Evolutionary conservation across 2,329 filamentous ascomycete species (phyloP).

Genomic region (Gaeumannomyces tritici): DNA sequence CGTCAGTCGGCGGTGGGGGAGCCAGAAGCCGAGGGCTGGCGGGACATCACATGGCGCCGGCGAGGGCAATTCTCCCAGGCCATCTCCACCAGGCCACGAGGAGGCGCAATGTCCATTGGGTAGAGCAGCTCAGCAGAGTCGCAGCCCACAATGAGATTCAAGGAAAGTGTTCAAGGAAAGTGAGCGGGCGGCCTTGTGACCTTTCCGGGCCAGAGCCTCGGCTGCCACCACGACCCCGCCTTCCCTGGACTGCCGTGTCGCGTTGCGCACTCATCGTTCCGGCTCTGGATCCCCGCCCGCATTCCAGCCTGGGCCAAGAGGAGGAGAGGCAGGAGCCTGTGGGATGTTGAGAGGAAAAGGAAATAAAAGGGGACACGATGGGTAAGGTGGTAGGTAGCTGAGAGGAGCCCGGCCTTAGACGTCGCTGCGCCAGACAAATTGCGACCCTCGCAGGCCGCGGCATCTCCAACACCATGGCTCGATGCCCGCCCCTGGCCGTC

Average conservation of each 20-base stretch:
- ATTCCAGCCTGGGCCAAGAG: neutral
- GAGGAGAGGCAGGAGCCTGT: neutral
- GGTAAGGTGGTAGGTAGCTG: no score
- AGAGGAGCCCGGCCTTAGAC: no score
- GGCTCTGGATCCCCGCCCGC: neutral
- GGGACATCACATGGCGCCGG: neutral
- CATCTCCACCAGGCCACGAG: neutral
- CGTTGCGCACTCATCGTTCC: neutral
- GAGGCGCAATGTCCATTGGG: neutral
- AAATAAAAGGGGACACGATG: neutral
- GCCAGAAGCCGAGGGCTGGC: neutral
- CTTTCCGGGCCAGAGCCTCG: neutral
- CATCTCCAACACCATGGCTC: no score
- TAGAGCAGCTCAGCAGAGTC: no score
- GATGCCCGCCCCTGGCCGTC: no score
- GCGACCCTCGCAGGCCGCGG: neutral
- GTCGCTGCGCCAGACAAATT: neutral
- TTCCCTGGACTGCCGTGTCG: neutral
- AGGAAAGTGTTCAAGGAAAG: neutral
- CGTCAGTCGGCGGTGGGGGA: neutral
- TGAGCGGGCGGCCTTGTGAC: neutral
- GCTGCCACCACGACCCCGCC: neutral
- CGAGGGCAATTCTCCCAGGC: neutral
- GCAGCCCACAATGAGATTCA: neutral
- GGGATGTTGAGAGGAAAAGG: neutral